A percentile compares a stretch with the other conserved stretches of the same genome.
phyloP scores from a whole-genome alignment of 2,329 filamentous ascomycete genomes.

The Xylaria digitata region DNA sequence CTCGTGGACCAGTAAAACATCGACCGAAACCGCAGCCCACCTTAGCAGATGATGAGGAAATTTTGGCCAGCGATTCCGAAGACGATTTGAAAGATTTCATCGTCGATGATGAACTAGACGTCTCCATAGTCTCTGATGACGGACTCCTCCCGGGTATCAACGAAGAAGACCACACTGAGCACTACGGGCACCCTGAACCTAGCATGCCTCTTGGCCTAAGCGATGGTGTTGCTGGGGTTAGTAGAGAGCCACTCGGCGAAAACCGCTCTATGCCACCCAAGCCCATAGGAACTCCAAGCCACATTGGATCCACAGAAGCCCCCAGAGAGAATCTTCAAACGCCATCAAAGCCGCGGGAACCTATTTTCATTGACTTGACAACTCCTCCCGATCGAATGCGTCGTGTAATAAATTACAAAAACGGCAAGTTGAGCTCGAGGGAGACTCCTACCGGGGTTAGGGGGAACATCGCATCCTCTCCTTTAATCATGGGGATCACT shows the following conservation, averaged over 20 bases:
- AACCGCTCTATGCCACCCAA: background rate
- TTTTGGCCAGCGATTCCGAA: slow-evolving; percentile 63
- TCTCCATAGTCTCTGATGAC: slow-evolving; percentile 4
- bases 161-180: slow-evolving; percentile 19
- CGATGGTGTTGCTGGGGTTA: background rate
- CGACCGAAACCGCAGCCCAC: slow-evolving; percentile 32
- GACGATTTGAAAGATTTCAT: slow-evolving; percentile 63
- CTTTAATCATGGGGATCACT: slow-evolving; percentile 41
- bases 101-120: slow-evolving; percentile 52
- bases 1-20: slow-evolving; percentile 39
- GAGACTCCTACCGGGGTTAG: background rate
- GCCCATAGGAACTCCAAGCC: background rate
- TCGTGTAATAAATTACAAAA: slow-evolving; percentile 22
- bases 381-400: slow-evolving; percentile 31
- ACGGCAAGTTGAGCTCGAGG: slow-evolving; percentile 23
- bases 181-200: background rate
- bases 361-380: slow-evolving; percentile 40
- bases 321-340: slow-evolving; percentile 21
- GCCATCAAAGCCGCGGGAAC: slow-evolving; percentile 32
- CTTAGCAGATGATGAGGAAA: slow-evolving; percentile 59
- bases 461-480: background rate
- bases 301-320: background rate
- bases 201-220: background rate
- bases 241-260: background rate
- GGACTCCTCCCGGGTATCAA: slow-evolving; percentile 17